phyloP scores from a whole-genome alignment of 2,329 filamentous ascomycete genomes.

The Exserohilum turcica region DNA sequence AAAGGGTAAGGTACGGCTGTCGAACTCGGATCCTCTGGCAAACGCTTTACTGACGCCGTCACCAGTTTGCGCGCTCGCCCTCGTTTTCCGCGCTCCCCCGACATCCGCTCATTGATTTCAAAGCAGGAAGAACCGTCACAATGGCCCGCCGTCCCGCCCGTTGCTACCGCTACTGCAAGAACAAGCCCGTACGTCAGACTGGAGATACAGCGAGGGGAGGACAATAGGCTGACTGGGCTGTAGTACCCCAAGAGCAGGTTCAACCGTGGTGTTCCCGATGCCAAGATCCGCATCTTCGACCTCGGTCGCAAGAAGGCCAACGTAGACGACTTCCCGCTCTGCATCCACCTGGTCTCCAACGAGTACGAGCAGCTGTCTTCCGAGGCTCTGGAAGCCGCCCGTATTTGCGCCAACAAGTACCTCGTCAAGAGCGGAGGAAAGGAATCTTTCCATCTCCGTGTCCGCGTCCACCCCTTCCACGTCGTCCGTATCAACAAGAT shows the following conservation, averaged over 20 bases:
- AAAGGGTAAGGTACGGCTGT: conserved; percentile 38
- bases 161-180: conserved; percentile 99
- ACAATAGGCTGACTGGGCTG: conserved; percentile 53
- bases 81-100: conserved; percentile 15
- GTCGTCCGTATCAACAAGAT: conserved; percentile 99
- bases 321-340: conserved; percentile 98
- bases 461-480: conserved; percentile 97
- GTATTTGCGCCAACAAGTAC: conserved; percentile 99
- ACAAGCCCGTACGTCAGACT: conserved; percentile 74
- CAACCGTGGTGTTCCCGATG: conserved; percentile 95
- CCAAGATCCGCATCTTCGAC: conserved; percentile 95
- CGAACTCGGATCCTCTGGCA: conserved; percentile 11
- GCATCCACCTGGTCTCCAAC: conserved; percentile 99
- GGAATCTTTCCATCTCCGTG: conserved; percentile 73
- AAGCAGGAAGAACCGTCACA: conserved; percentile 66
- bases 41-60: conserved; percentile 18
- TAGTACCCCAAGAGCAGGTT: conserved; percentile 99
- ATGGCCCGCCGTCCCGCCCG: conserved; percentile 99
- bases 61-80: conserved; percentile 15
- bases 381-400: conserved; percentile 98
- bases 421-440: conserved; percentile 72
- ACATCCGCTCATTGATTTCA: conserved; percentile 54
- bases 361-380: conserved; percentile 99
- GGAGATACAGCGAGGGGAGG: conserved; percentile 24
- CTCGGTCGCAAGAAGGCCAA: conserved; percentile 97